Evolutionary conservation across 2,329 filamentous ascomycete genomes (phyloP), one percentile per base, ranked within the genome.

Genomic region (Curvularia eragrostidis): DNA sequence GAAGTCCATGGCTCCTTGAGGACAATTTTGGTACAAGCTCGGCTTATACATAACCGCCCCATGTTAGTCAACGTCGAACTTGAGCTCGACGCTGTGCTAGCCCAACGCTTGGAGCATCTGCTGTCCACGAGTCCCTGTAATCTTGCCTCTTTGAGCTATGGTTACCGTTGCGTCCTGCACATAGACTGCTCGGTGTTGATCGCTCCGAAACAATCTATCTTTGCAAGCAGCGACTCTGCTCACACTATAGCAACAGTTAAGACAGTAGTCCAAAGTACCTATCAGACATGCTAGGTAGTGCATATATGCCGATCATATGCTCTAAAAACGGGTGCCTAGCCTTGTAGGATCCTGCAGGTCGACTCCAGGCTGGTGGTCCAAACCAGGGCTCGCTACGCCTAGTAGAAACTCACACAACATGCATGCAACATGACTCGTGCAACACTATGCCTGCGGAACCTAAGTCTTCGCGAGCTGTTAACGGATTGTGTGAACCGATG

Each of bases 1-100:
- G 12, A 49, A 32, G 15, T 12, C 18, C 15, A 53, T 18, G 19
- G 30, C 43, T 12, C 9, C 19, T 23, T 19, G 24, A 50, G 52
- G 15, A n/a, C 34, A 10, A 23, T 34, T 48, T 47, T 44, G 47
- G 18, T 34, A 19, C 19, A 48, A 56, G 43, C 47, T 49, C 38
- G 56, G 48, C 52, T 59, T 52, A 56, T 30, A 51, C 48, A 49
- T 52, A 39, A 51, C 21, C 30, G 34, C 42, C 52, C 56, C 32
- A 48, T 48, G 47, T 53, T 47, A 47, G 34, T 52, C 28, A 55
- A 44, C 26, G 13, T 55, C 34, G 19, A 43, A n/a, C 18, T 38
- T 32, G 15, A 39, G 48, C 26, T 48, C 42, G 26, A 51, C 38
- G 3, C n/a, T 32, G 15, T 38, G 30, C 48, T 34, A 46, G 21